Evolutionary conservation across 2,329 filamentous ascomycete species (phyloP).

Genomic region (Alternaria sp.): DNA sequence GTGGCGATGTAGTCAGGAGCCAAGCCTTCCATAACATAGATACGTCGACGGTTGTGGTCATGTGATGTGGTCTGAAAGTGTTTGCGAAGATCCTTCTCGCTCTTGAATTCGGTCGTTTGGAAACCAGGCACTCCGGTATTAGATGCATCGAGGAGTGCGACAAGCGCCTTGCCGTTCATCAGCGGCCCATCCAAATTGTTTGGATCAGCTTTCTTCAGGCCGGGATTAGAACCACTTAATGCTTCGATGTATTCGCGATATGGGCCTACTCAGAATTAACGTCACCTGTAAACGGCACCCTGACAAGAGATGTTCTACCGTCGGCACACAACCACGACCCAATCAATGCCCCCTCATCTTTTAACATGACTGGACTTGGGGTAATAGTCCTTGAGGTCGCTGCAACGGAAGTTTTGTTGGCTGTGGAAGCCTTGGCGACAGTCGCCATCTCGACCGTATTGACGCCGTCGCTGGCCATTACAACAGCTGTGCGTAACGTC

Average conservation of each 20-base stretch:
- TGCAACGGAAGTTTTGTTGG: conserved; percentile 5
- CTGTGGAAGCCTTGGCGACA: conserved; percentile 5
- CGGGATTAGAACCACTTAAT: conserved; percentile 42
- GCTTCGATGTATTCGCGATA: conserved; percentile 44
- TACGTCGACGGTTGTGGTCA: conserved; percentile 30
- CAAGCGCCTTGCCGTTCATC: conserved; percentile 33
- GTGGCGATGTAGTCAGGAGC: conserved; percentile 41
- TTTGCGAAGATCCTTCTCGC: conserved; percentile 22
- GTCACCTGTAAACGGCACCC: neutral
- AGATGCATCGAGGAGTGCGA: conserved; percentile 39
- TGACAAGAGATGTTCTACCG: conserved; percentile 22
- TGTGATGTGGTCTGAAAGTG: conserved; percentile 26
- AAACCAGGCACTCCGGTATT: conserved; percentile 26
- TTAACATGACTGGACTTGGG: conserved; percentile 8
- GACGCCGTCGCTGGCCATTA: conserved; percentile 14
- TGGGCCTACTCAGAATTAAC: conserved; percentile 30
- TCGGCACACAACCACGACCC: conserved; percentile 43
- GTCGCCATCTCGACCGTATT: conserved; percentile 11
- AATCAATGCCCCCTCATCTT: conserved; percentile 14
- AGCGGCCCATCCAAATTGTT: conserved; percentile 35
- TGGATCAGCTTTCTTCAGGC: conserved; percentile 42
- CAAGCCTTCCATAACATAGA: conserved; percentile 49
- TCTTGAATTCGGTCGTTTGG: conserved; percentile 27
- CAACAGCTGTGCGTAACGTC: neutral
- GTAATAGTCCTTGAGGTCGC: conserved; percentile 11